phyloP scores from a whole-genome alignment of 208 protist species.

The Wallacemonas collosoma region DNA sequence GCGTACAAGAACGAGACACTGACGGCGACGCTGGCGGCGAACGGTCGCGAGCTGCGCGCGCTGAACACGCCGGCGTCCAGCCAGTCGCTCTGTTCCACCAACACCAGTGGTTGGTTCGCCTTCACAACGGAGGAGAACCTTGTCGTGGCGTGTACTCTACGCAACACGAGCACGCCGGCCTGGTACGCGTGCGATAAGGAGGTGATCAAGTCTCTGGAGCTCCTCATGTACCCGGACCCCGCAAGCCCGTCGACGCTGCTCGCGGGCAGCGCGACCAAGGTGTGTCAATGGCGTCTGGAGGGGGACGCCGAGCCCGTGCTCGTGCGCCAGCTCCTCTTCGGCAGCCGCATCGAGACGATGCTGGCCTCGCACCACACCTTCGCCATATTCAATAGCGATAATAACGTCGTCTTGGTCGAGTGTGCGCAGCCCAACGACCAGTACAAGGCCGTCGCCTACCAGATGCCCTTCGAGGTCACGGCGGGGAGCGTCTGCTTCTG shows the following conservation, averaged over 20 bases:
- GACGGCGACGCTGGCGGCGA: slow-evolving; percentile 48
- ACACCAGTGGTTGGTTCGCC: slow-evolving; percentile 79
- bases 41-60: slow-evolving; percentile 57
- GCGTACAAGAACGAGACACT: slow-evolving; percentile 43
- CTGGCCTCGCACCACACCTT: slow-evolving; percentile 64
- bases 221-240: slow-evolving; percentile 52
- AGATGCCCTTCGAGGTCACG: slow-evolving; percentile 29
- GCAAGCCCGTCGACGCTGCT: slow-evolving; percentile 42
- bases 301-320: slow-evolving; percentile 69
- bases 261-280: slow-evolving; percentile 34
- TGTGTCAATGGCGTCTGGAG: slow-evolving; percentile 78
- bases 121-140: slow-evolving; percentile 72
- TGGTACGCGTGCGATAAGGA: slow-evolving; percentile 74
- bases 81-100: slow-evolving; percentile 56
- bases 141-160: slow-evolving; percentile 80
- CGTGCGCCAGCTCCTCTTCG: slow-evolving; percentile 63
- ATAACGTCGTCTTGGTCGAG: slow-evolving; percentile 52
- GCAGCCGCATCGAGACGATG: slow-evolving; percentile 52
- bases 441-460: slow-evolving; percentile 40
- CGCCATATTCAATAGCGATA: slow-evolving; percentile 71
- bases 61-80: slow-evolving; percentile 35
- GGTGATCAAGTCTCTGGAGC: slow-evolving; percentile 48
- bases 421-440: slow-evolving; percentile 23
- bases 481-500: slow-evolving; percentile 67
- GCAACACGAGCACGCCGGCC: slow-evolving; percentile 76